Evolutionary conservation across 1,139 yeast genomes (phyloP), one percentile per base, ranked within the genome.

Genomic region (Candida frijolesensis): DNA sequence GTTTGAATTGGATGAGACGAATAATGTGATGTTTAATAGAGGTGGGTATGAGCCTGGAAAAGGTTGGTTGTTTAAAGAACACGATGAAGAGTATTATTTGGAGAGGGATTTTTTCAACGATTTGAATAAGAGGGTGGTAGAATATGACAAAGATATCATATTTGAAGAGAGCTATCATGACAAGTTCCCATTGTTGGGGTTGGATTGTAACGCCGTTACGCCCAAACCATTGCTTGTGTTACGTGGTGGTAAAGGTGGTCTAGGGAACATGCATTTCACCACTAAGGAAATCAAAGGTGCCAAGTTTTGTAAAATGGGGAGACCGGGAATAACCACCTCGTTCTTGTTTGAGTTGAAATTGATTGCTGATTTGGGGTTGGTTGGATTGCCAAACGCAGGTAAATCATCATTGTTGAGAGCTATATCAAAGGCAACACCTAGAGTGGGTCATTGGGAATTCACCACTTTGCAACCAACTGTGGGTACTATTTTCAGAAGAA

Each of bases 361-460:
- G 40, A 78, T 94, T 53, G 99, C 99, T 0, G 98, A 94, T 65
- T 70, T 94, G 53, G 99, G 98, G 0, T 74, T 94, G 10, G 97
- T 94, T 19, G 99, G 99, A 0, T 73, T 94, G 27, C 99, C 99
- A 0, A 94, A 94, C 66, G 97, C 98, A 4, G 99, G 99, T 1
- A 94, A 94, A 65, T 89, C 96, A 2, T 90, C 97, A 0, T 74
- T 94, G 32, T 69, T 94, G 45, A 73, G 96, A 50, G 92, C 96
- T n/a, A 90, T 94, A 18, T 89, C 97, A 0, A 80, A 83, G 51
- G 98, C 99, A 0, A 78, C 86, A 52, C 98, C 99, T 1, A 74
- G 91, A 52, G 90, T 94, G 11, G 99, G 98, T 0, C 96, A 91
- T 66, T 94, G 98, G 97, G 96, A 89, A 63, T 94, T 94, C 64